A percentile compares a stretch with the other conserved stretches of the same genome.
Evolutionary conservation across 2,329 filamentous ascomycete species (phyloP).

Genomic region (Elsinoe ampelina): DNA sequence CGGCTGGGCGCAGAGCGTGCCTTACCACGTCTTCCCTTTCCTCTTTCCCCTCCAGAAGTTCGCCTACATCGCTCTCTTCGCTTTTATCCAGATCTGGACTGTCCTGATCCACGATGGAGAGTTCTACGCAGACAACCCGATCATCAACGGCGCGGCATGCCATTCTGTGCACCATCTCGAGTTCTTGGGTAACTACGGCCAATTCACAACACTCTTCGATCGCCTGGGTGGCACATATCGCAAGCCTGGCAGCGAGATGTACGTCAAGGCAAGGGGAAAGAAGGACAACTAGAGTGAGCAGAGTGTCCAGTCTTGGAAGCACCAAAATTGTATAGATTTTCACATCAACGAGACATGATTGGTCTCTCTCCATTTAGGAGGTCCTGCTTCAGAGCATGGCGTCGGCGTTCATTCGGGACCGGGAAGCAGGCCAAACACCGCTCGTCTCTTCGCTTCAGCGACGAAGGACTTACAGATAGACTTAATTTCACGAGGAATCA

Average conservation of each 20-base stretch:
- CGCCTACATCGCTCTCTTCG: slow-evolving; percentile 75
- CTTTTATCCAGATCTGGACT: slow-evolving; percentile 95
- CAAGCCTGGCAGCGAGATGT: slow-evolving; percentile 44
- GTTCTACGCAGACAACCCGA: slow-evolving; percentile 79
- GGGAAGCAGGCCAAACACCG: background rate
- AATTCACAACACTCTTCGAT: slow-evolving; percentile 90
- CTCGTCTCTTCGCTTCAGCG: slow-evolving; percentile 1
- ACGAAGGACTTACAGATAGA: background rate
- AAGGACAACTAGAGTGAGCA: slow-evolving; percentile 1
- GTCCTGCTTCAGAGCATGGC: background rate
- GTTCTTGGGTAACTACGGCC: slow-evolving; percentile 88
- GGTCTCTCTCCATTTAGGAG: background rate
- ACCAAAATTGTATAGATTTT: background rate
- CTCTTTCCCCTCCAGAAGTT: slow-evolving; percentile 88
- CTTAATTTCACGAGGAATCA: slow-evolving; percentile 2
- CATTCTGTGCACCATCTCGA: slow-evolving; percentile 85
- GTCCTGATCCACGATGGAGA: slow-evolving; percentile 95
- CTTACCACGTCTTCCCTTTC: slow-evolving; percentile 90
- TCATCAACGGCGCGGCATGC: slow-evolving; percentile 91
- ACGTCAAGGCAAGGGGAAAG: slow-evolving; percentile 6
- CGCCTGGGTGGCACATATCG: slow-evolving; percentile 78
- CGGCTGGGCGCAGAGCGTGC: slow-evolving; percentile 77
- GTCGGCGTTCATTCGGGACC: background rate
- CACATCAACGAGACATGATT: background rate
- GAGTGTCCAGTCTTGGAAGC: background rate